Evolutionary conservation across 257 asterid species (phyloP), one percentile per base, ranked within the genome.

Genomic region (Echites panduratus): DNA sequence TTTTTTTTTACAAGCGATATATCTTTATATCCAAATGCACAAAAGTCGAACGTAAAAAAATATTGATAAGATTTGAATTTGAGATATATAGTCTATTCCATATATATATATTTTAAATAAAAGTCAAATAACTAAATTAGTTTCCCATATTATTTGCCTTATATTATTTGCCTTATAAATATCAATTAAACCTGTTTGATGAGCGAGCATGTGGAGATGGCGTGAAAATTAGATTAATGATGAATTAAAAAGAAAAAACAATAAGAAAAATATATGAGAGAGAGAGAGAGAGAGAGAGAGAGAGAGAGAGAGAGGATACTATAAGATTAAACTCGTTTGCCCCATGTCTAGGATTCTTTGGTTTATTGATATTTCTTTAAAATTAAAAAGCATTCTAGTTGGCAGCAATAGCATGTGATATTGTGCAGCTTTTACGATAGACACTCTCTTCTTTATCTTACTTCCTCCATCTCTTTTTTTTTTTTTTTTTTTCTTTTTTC

Each of bases 361-460:
- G 71, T 74, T 52, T n/a, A 3, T 79, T 75, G 50, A n/a, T 70
- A 61, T 75, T 76, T 73, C 61, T 71, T 70, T 73, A 75, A 67
- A 72, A 72, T 59, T 74, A 70, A 70, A 77, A 78, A 76, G 75
- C 73, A 69, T 81, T 85, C 81, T 70, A 66, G 74, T 75, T 77
- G 87, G 70, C 75, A 43, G 47, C 47, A 8, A 76, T 14, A 44
- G 75, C 89, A 85, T 81, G 89, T 83, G 89, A 77, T 66, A 17
- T 50, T 66, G 47, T 61, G 85, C 87, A 83, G 86, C 85, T 72
- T 84, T 85, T 83, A 44, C 72, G 66, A 70, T 50, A 32, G 24
- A 20, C n/a, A n/a, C n/a, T n/a, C n/a, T n/a, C n/a, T n/a, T n/a
- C n/a, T n/a, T n/a, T n/a, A n/a, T n/a, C n/a, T n/a, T n/a, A n/a